Percentiles rank a stretch among this genome's conserved stretches.
Conservation (phyloP, 2,329 filamentous ascomycete species). For the Huntiella abstrusa region DNA sequence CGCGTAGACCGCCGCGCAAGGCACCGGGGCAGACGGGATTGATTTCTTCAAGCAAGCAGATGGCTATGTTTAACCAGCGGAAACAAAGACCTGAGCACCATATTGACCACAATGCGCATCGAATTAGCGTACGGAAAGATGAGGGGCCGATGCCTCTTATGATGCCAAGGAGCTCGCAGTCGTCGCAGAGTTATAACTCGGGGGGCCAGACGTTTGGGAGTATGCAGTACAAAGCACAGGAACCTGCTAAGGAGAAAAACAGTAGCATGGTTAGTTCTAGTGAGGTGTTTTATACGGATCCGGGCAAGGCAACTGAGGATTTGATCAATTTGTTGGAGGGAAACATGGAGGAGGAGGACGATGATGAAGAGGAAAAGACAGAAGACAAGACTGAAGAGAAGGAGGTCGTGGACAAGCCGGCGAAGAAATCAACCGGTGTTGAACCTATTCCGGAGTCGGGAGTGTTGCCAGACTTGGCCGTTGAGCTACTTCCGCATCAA, state of each 20-base stretch:
- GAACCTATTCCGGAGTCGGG: conserved; percentile 16
- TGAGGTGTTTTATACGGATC: conserved; percentile 47
- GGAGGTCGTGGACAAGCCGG: neutral
- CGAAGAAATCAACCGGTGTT: neutral
- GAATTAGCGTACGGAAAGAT: conserved; percentile 21
- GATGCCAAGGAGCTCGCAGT: conserved; percentile 11
- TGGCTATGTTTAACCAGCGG: conserved; percentile 36
- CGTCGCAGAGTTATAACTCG: neutral
- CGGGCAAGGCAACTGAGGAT: conserved; percentile 52
- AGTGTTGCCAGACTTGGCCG: conserved; percentile 57
- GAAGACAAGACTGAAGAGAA: neutral
- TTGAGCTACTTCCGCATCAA: conserved; percentile 83
- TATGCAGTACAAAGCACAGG: conserved; percentile 2
- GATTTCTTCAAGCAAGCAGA: conserved; percentile 33
- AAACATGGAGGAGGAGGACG: conserved; percentile 54
- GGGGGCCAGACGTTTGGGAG: conserved; percentile 8
- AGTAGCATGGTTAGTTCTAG: conserved; percentile 10
- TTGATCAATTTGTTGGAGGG: conserved; percentile 70
- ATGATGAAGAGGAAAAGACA: conserved; percentile 14
- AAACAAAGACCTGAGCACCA: conserved; percentile 39
- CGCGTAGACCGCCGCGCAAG: too few species aligned
- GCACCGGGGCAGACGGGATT: conserved; percentile 17
- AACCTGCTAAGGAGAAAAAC: conserved; percentile 8
- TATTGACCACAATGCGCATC: conserved; percentile 27
- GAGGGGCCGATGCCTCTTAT: conserved; percentile 15